phyloP scores from a whole-genome alignment of 176 grass and related monocot species.

The Musa itinerans region DNA sequence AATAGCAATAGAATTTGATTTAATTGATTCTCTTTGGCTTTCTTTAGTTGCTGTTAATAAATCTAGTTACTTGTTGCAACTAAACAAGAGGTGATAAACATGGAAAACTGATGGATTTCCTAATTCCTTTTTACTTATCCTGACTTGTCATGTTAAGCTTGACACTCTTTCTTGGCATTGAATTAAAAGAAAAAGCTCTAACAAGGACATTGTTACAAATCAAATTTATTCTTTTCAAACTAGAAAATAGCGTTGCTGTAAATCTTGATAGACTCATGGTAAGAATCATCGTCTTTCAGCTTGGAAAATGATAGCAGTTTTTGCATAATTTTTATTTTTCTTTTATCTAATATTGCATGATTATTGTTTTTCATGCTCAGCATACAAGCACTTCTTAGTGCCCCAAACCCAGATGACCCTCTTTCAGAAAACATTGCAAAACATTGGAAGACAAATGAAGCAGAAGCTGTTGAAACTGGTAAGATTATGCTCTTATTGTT shows the following conservation, averaged over 20 bases:
- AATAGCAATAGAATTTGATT: not conserved
- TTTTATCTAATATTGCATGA: constrained; percentile 12
- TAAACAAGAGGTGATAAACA: not conserved
- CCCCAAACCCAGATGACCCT: constrained; percentile 94
- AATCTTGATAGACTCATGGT: too few relatives aligned
- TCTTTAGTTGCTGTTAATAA: too few relatives aligned
- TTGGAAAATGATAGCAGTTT: not conserved
- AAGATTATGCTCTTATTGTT: not conserved
- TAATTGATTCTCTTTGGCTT: not conserved
- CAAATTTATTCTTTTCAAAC: too few relatives aligned
- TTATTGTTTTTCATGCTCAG: constrained; percentile 25
- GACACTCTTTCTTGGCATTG: too few relatives aligned
- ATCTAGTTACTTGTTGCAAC: not conserved
- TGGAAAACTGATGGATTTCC: too few relatives aligned
- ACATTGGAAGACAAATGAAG: constrained; percentile 95
- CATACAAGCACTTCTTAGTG: constrained; percentile 95
- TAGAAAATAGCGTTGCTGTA: too few relatives aligned
- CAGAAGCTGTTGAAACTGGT: constrained; percentile 97
- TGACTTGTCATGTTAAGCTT: too few relatives aligned
- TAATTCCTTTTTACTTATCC: too few relatives aligned
- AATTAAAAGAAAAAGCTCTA: too few relatives aligned
- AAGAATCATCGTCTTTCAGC: not conserved
- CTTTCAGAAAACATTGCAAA: constrained; percentile 96
- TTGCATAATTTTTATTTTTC: not conserved
- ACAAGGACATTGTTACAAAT: too few relatives aligned